These are phyloP conservation scores for Chlamydomonas asymmetrica DNA, from an alignment of 139 green algal genomes.

Conservation along the genomic window DNA sequence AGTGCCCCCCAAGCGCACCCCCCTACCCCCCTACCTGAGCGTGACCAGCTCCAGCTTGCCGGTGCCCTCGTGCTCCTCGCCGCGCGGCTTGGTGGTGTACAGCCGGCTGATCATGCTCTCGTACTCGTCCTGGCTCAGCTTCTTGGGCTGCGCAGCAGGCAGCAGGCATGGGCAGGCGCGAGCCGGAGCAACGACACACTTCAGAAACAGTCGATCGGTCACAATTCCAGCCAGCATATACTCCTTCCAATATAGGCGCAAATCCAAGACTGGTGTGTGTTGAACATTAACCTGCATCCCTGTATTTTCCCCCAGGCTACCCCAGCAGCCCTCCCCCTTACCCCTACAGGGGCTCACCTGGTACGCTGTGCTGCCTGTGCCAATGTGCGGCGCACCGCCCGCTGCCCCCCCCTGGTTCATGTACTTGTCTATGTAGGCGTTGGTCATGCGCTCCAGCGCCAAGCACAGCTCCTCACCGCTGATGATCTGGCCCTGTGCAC, in stretches of 20 bases:
- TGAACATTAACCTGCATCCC: constrained; percentile 10
- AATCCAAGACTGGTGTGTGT: no score
- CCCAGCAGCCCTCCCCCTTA: not conserved
- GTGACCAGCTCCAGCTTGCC: constrained; percentile 17
- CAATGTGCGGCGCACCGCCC: not conserved
- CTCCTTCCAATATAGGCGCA: no score
- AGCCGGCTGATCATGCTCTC: constrained; percentile 26
- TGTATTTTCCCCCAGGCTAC: not conserved
- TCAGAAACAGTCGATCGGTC: no score
- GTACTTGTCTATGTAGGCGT: constrained; percentile 38
- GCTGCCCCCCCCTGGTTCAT: not conserved
- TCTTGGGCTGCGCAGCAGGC: no score
- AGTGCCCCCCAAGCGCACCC: no score
- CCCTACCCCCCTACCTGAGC: not conserved
- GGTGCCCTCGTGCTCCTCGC: not conserved
- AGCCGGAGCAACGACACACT: no score
- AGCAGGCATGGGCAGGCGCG: no score
- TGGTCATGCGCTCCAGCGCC: constrained; percentile 33
- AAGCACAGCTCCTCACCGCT: constrained; percentile 36
- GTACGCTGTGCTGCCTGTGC: not conserved
- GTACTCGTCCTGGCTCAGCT: constrained; percentile 38
- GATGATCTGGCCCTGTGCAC: constrained; percentile 39
- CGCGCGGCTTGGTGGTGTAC: constrained; percentile 29
- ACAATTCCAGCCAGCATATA: no score
- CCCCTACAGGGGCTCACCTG: constrained; percentile 1